Conservation (phyloP, 2,329 filamentous ascomycete species). For the Chrysoporthe austroafricana region DNA sequence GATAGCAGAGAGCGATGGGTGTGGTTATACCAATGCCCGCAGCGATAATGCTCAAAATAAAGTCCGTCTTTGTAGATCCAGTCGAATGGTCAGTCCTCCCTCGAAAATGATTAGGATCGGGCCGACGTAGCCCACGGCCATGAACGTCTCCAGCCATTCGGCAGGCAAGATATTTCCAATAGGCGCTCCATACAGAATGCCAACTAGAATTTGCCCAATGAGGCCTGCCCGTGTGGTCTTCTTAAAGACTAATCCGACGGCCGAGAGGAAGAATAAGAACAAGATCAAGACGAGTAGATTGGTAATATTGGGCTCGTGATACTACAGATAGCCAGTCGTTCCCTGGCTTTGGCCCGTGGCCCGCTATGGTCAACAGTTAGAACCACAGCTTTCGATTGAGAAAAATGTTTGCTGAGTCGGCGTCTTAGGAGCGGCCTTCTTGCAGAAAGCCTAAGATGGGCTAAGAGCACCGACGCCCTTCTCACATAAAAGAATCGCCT, state of each 20-base stretch:
- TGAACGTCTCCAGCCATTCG: conserved; percentile 50
- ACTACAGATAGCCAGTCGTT: conserved; percentile 39
- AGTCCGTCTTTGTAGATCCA: conserved; percentile 50
- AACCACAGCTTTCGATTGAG: background rate
- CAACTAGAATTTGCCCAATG: conserved; percentile 51
- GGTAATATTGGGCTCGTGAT: conserved; percentile 45
- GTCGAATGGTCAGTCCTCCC: conserved; percentile 50
- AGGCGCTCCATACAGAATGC: conserved; percentile 50
- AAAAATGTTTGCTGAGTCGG: background rate
- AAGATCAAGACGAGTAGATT: conserved; percentile 47
- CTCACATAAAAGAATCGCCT: no score
- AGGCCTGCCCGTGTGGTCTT: conserved; percentile 48
- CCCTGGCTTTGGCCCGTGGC: background rate
- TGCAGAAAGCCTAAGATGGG: no score
- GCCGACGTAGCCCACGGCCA: conserved; percentile 51
- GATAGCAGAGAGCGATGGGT: conserved; percentile 50
- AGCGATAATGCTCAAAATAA: conserved; percentile 45
- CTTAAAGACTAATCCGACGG: conserved; percentile 46
- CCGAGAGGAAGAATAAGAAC: conserved; percentile 48
- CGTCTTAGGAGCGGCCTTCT: no score
- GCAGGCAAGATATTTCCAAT: conserved; percentile 47
- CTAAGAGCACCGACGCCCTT: no score
- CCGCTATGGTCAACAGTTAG: background rate
- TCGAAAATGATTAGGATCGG: conserved; percentile 55
- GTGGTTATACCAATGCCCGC: conserved; percentile 50